phyloP scores from a whole-genome alignment of 768 basidiomycete species.

The Tylopilus sp. region DNA sequence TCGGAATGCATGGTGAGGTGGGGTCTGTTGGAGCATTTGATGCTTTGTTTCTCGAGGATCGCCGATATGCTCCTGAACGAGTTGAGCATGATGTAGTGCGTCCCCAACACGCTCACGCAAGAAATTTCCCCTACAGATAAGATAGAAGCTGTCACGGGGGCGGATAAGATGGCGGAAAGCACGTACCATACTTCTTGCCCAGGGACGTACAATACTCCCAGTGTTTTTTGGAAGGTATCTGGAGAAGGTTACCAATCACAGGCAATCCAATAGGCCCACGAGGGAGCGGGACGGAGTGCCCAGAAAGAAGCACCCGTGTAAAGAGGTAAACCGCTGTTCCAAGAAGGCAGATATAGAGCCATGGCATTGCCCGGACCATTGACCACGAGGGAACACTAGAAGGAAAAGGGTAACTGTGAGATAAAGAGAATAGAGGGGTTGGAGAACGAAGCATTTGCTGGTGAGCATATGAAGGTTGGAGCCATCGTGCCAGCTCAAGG shows the following conservation, averaged over 20 bases:
- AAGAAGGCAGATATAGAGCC: constrained; percentile 14
- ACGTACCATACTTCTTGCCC: constrained; percentile 50
- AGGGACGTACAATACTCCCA: constrained; percentile 54
- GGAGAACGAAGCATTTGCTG: background rate
- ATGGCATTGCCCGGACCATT: background rate
- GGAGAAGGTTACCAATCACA: constrained; percentile 50
- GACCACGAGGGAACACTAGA: background rate
- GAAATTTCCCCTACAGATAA: constrained; percentile 20
- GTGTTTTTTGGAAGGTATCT: constrained; percentile 47
- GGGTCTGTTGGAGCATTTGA: constrained; percentile 43
- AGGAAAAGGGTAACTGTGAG: background rate
- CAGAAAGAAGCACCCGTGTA: constrained; percentile 1
- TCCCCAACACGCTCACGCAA: constrained; percentile 35
- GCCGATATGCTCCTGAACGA: constrained; percentile 42
- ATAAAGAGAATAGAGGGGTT: too few species aligned
- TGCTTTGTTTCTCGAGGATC: constrained; percentile 50
- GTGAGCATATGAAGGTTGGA: too few species aligned
- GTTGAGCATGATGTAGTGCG: constrained; percentile 49
- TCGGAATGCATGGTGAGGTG: constrained; percentile 17
- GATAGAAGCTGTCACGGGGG: constrained; percentile 6
- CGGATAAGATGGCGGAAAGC: background rate
- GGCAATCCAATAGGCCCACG: constrained; percentile 31
- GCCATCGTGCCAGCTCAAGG: too few species aligned
- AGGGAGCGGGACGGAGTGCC: constrained; percentile 6
- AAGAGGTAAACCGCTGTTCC: constrained; percentile 11